Evolutionary conservation across 805 yeast genomes (phyloP).

Genomic region (Cyberlindnera saturnus): DNA sequence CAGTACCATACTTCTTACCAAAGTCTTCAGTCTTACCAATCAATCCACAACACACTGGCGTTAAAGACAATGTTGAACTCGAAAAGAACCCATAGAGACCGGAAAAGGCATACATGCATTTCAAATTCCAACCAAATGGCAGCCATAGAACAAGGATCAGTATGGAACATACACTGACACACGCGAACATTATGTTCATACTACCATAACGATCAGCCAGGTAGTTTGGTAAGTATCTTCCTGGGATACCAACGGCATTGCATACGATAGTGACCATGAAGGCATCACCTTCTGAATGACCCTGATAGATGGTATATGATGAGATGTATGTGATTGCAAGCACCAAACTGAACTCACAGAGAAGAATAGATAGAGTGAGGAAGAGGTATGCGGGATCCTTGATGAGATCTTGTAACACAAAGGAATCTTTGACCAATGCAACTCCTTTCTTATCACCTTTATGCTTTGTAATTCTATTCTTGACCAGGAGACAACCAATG

Average conservation of each 20-base stretch:
- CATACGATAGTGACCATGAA: slow-evolving; percentile 41
- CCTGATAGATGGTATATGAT: slow-evolving; percentile 42
- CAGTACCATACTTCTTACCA: slow-evolving; percentile 64
- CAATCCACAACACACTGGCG: slow-evolving; percentile 66
- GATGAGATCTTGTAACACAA: slow-evolving; percentile 7
- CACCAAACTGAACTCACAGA: slow-evolving; percentile 27
- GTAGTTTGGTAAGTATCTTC: slow-evolving; percentile 36
- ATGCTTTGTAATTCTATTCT: slow-evolving; percentile 28
- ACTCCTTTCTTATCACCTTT: not conserved
- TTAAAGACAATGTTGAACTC: slow-evolving; percentile 56
- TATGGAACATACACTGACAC: slow-evolving; percentile 40
- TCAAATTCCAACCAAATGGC: slow-evolving; percentile 47
- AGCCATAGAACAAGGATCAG: slow-evolving; percentile 56
- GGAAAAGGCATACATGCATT: slow-evolving; percentile 45
- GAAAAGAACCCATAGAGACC: slow-evolving; percentile 52
- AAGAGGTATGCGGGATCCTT: slow-evolving; percentile 31
- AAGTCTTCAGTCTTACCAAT: slow-evolving; percentile 58
- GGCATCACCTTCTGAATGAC: slow-evolving; percentile 33
- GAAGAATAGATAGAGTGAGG: slow-evolving; percentile 30
- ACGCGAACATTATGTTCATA: slow-evolving; percentile 22
- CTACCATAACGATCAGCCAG: slow-evolving; percentile 39
- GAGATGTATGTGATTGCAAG: slow-evolving; percentile 42
- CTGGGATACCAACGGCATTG: slow-evolving; percentile 36
- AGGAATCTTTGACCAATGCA: slow-evolving; percentile 4
- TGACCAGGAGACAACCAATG: slow-evolving; percentile 29